Evolutionary conservation across 1,284 basidiomycete species (phyloP), one percentile per base, ranked within the genome.

Genomic region (Coriolopsis trogii): DNA sequence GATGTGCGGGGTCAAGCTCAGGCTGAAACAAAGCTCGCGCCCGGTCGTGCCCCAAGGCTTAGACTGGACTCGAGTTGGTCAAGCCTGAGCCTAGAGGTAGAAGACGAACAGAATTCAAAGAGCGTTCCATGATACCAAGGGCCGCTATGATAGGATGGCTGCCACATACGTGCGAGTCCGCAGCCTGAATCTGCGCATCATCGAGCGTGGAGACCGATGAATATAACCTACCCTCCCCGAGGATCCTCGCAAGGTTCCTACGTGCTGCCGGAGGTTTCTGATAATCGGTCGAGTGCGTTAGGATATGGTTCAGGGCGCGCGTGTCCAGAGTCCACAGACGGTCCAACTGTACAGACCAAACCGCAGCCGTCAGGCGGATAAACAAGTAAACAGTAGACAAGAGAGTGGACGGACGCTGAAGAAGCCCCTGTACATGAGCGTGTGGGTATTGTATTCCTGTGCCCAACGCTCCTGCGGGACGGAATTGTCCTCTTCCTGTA

Each of bases 401-500:
- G 25, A 18, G 8, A 16, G n/a, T 23, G 4, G n/a, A 59, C n/a
- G n/a, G n/a, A 85, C 84, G 26, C 71, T 70, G 28, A 85, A 68
- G 1, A 80, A 60, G 1, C 69, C 69, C 46, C 73, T 72, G 49
- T 76, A 82, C 49, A 65, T 74, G 42, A 86, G 58, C 0, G 77
- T 81, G 12, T 25, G 13, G 7, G 54, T 64, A 0, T 87, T 86
- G 55, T 84, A 84, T 53, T 81, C 57, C 34, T 70, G 60, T 0
- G 74, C 64, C 86, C 87, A 89, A 61, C 75, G 61, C 46, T 83
- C 78, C 24, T 79, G 73, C 20, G 77, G 56, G 0, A 70, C 69
- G 2, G 73, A 48, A 53, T 80, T 75, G 10, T 63, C 67, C 15
- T 67, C 69, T 2, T 71, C 63, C 43, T 64, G 65, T 3, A 84